These are phyloP conservation scores for Chaetomium cochliodes DNA, from an alignment of 495 filamentous ascomycete genomes.

Conservation along the genomic window DNA sequence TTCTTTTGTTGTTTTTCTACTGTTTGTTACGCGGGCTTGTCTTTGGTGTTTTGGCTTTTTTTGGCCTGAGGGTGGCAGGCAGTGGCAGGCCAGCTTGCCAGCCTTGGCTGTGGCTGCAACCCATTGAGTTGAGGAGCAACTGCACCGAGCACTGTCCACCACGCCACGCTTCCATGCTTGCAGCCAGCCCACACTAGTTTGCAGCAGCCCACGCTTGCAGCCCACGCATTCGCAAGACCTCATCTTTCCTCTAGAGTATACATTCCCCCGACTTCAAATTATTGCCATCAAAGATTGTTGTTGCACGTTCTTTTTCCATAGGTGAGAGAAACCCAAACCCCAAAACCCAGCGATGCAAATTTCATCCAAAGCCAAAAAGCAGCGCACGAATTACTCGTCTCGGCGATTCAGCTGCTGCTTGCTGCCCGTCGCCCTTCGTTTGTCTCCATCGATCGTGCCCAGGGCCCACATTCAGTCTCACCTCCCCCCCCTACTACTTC, in stretches of 20 bases:
- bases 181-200: too few species aligned
- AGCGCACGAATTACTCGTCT: background rate
- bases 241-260: conserved; percentile 38
- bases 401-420: conserved; percentile 1
- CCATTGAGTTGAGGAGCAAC: too few species aligned
- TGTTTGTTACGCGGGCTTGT: too few species aligned
- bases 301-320: conserved; percentile 29
- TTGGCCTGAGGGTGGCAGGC: too few species aligned
- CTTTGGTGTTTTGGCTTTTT: too few species aligned
- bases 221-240: conserved; percentile 25
- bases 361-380: background rate
- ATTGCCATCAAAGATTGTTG: conserved; percentile 33
- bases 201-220: too few species aligned
- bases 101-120: too few species aligned
- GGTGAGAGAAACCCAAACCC: too few species aligned
- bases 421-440: background rate
- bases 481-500: background rate
- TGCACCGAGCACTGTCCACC: conserved; percentile 1
- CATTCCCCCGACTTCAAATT: conserved; percentile 30
- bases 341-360: background rate
- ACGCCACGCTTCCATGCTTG: too few species aligned
- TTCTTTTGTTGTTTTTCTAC: too few species aligned
- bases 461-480: conserved; percentile 6
- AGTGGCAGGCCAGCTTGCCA: too few species aligned
- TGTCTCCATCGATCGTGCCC: background rate